phyloP scores from a whole-genome alignment of 306 rosid species.

The Cicer yamashitae region DNA sequence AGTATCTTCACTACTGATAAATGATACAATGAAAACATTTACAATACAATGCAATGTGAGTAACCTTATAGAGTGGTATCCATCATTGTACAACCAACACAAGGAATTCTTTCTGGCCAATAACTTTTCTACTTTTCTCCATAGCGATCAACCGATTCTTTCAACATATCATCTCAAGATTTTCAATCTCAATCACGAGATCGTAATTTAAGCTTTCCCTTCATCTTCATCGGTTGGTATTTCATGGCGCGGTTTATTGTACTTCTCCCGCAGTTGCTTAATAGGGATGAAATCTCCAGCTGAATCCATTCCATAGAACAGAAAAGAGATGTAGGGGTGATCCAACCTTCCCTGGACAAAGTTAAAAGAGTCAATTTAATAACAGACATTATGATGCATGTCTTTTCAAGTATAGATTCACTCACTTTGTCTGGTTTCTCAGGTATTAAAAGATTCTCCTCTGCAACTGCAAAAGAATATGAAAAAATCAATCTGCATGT shows the following conservation, averaged over 20 bases:
- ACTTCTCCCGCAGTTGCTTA: conserved; percentile 89
- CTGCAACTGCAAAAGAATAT: conserved; percentile 66
- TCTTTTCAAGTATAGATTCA: not conserved
- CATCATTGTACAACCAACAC: conserved; percentile 9
- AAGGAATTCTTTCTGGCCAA: conserved; percentile 4
- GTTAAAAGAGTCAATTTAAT: conserved; percentile 29
- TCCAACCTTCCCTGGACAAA: conserved; percentile 74
- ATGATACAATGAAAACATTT: conserved; percentile 14
- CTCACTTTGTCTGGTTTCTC: conserved; percentile 76
- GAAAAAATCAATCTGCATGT: conserved; percentile 37
- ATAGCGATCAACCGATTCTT: not conserved
- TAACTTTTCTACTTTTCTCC: conserved; percentile 4
- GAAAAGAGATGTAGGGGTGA: conserved; percentile 85
- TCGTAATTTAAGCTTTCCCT: conserved; percentile 50
- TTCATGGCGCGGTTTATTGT: conserved; percentile 78
- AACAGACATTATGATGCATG: not conserved
- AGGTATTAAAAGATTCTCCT: conserved; percentile 76
- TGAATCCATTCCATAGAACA: conserved; percentile 88
- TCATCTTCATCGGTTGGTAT: conserved; percentile 62
- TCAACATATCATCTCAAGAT: not conserved
- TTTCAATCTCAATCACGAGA: conserved; percentile 3
- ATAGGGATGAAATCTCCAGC: conserved; percentile 95
- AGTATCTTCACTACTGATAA: conserved; percentile 3
- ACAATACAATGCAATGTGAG: conserved; percentile 2
- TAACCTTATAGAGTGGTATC: not conserved